Percentiles rank a stretch among this genome's conserved stretches.
phyloP scores from a whole-genome alignment of 148 eudicot species.

The Chenopodium album region DNA sequence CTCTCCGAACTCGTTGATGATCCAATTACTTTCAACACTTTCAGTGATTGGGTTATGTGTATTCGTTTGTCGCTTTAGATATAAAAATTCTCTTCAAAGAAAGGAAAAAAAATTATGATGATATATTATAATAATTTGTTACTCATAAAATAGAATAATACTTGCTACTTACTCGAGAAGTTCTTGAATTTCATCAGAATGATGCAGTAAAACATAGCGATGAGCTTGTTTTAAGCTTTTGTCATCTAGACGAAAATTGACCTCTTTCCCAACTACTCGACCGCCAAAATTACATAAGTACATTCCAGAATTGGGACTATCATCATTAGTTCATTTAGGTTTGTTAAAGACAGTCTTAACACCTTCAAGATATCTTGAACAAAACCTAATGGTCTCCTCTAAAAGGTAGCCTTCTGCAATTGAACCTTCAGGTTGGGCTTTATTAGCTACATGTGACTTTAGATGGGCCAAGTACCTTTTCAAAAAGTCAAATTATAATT shows the following conservation, averaged over 20 bases:
- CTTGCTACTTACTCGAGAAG: conserved; percentile 11
- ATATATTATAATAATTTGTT: background rate
- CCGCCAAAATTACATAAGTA: conserved; percentile 5
- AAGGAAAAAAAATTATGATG: background rate
- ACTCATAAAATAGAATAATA: background rate
- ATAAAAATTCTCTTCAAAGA: background rate
- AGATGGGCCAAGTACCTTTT: too few species aligned
- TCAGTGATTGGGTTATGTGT: background rate
- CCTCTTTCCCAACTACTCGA: background rate
- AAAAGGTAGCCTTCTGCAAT: conserved; percentile 8
- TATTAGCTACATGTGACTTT: conserved; percentile 3
- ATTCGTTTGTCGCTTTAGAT: background rate
- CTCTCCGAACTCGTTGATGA: background rate
- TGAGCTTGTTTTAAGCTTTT: conserved; percentile 11
- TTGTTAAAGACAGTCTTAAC: conserved; percentile 2
- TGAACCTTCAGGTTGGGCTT: conserved; percentile 14
- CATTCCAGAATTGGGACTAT: too few species aligned
- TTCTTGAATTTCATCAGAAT: background rate
- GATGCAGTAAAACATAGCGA: conserved; percentile 21
- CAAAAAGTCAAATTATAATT: too few species aligned
- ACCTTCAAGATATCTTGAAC: conserved; percentile 10
- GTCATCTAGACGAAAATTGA: background rate
- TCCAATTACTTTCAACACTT: background rate
- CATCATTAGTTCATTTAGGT: conserved; percentile 1
- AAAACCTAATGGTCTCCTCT: conserved; percentile 9